phyloP scores from a whole-genome alignment of 768 basidiomycete species.

The Psilocybe subaeruginosa region DNA sequence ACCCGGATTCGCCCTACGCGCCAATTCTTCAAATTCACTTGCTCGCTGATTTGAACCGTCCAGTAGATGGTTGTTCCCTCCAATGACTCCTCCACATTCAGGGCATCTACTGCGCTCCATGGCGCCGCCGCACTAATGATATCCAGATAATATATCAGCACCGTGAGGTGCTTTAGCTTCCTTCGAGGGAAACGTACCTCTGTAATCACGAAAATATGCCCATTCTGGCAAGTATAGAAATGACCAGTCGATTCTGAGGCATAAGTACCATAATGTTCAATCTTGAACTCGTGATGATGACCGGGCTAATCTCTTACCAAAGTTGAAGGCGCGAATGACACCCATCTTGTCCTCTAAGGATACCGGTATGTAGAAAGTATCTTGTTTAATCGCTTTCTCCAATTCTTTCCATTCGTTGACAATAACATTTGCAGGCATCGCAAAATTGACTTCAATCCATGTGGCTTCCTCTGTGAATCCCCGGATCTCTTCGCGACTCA shows the following conservation, averaged over 20 bases:
- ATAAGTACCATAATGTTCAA: not conserved
- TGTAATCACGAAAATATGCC: conserved; percentile 62
- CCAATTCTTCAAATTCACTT: conserved; percentile 49
- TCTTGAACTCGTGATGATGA: not conserved
- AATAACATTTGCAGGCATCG: conserved; percentile 35
- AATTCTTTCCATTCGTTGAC: conserved; percentile 50
- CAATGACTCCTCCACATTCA: conserved; percentile 59
- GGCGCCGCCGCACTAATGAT: conserved; percentile 59
- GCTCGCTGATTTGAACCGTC: conserved; percentile 45
- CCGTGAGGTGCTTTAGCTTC: not conserved
- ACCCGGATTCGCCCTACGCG: conserved; percentile 18
- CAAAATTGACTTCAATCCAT: conserved; percentile 52
- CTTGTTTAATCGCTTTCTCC: conserved; percentile 36
- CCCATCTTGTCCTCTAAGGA: conserved; percentile 55
- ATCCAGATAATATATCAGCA: not conserved
- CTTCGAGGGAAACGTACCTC: conserved; percentile 41
- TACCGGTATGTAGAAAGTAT: conserved; percentile 53
- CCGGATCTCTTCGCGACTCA: conserved; percentile 6
- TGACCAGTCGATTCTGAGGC: conserved; percentile 39
- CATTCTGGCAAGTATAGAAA: conserved; percentile 57
- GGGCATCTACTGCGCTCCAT: conserved; percentile 50
- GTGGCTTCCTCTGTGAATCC: conserved; percentile 26
- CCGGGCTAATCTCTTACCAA: conserved; percentile 33
- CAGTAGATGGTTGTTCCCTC: conserved; percentile 48
- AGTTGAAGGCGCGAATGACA: conserved; percentile 53